These are phyloP conservation scores for Yamadazyma kitorensis DNA, from an alignment of 805 yeast genomes.

Conservation along the genomic window DNA sequence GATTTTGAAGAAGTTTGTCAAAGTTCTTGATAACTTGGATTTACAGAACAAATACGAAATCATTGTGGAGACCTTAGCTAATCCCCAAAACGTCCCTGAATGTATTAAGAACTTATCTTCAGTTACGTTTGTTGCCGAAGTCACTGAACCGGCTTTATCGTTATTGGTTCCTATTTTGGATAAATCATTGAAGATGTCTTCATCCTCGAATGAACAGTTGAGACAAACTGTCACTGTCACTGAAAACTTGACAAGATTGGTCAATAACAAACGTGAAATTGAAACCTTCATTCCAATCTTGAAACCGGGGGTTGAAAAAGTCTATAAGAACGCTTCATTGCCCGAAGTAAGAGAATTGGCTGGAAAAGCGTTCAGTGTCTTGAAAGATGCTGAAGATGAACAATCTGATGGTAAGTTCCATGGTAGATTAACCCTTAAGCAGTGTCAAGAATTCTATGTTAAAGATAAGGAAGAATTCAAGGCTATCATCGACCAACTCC, in stretches of 20 bases:
- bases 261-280: slow-evolving; percentile 89
- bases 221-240: slow-evolving; percentile 96
- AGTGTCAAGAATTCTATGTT: slow-evolving; percentile 46
- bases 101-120: slow-evolving; percentile 87
- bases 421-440: slow-evolving; percentile 62
- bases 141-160: slow-evolving; percentile 92
- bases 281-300: slow-evolving; percentile 82
- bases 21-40: slow-evolving; percentile 88
- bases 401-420: slow-evolving; percentile 69
- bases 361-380: slow-evolving; percentile 75
- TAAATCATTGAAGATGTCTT: slow-evolving; percentile 81
- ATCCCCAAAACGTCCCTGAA: slow-evolving; percentile 83
- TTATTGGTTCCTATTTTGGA: slow-evolving; percentile 88
- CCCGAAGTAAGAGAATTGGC: slow-evolving; percentile 97
- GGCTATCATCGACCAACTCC: slow-evolving; percentile 10
- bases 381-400: slow-evolving; percentile 75
- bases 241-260: slow-evolving; percentile 92
- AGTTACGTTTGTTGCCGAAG: slow-evolving; percentile 97
- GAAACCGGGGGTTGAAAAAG: slow-evolving; percentile 89
- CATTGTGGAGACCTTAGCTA: slow-evolving; percentile 84
- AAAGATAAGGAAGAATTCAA: slow-evolving; percentile 13
- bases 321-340: slow-evolving; percentile 82
- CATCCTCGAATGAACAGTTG: slow-evolving; percentile 92
- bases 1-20: slow-evolving; percentile 67
- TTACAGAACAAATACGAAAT: slow-evolving; percentile 77